Evolutionary conservation across 192 early-diverging fungal genomes (phyloP), one percentile per base, ranked within the genome.

Genomic region (Helicostylum pulchrum): DNA sequence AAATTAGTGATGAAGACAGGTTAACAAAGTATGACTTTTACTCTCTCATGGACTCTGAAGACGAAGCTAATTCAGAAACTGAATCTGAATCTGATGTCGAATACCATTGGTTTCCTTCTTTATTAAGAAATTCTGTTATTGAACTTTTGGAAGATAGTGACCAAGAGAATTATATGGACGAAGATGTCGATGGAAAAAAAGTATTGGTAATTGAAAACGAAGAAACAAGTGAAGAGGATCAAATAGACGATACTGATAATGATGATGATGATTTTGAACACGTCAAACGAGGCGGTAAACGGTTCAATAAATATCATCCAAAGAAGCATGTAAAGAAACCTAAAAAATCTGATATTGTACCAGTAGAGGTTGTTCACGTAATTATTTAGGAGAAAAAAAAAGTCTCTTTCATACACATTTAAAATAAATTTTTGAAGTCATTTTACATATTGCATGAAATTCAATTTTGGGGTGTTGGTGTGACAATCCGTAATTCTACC

Each of bases 51-150:
- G 51, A 32, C 12, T 64, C 50, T 44, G 49, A 53, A 8, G 19
- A 53, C 34, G 61, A 62, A 17, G 34, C n/a, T 31, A 9, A 11
- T 34, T 42, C 39, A 45, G 39, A 51, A 19, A 26, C 47, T n/a
- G 23, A 51, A 45, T 50, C 48, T 52, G 61, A 64, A 64, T 50
- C 48, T 1, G 62, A 64, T 53, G 36, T 64, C 11, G 49, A 64
- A 23, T 51, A 50, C 23, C 14, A 42, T 10, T 64, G 62, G 62
- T 64, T 64, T n/a, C 51, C 62, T 43, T 64, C 62, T n/a, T 34
- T 64, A 30, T 31, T 64, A 17, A 7, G 43, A 15, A 42, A 42
- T 9, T 53, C 62, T 4, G 48, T 53, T 26, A 64, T 64, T 44
- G 19, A 53, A 15, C 36, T 53, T 8, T 53, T 64, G 51, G 62